These are phyloP conservation scores for Epichloe hybrida DNA, from an alignment of 2,329 filamentous ascomycete species.

Conservation along the genomic window DNA sequence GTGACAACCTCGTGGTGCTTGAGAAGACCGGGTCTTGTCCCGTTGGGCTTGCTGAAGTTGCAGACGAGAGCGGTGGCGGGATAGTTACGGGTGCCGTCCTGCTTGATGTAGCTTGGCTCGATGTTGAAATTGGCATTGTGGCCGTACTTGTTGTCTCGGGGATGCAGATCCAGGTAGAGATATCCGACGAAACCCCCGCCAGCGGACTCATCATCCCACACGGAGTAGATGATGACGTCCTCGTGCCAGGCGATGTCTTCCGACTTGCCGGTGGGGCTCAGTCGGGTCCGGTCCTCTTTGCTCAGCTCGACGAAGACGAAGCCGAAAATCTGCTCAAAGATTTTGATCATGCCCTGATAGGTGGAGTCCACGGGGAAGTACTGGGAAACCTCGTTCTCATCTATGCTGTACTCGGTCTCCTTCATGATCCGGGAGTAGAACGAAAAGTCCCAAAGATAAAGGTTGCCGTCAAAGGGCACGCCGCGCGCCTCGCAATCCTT, in stretches of 20 bases:
- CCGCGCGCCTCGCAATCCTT: slow-evolving; percentile 48
- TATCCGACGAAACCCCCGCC: slow-evolving; percentile 67
- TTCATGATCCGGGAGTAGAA: slow-evolving; percentile 73
- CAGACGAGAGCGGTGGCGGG: slow-evolving; percentile 70
- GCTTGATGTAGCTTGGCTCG: slow-evolving; percentile 54
- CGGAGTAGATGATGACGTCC: slow-evolving; percentile 70
- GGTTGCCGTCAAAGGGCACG: slow-evolving; percentile 49
- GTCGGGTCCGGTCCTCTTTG: slow-evolving; percentile 47
- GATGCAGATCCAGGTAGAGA: slow-evolving; percentile 70
- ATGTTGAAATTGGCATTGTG: slow-evolving; percentile 79
- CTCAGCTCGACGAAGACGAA: slow-evolving; percentile 63
- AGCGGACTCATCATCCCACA: slow-evolving; percentile 64
- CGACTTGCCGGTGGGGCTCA: slow-evolving; percentile 54
- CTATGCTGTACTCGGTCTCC: slow-evolving; percentile 66
- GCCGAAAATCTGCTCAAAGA: slow-evolving; percentile 73
- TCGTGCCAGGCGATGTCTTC: slow-evolving; percentile 70
- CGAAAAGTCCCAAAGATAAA: slow-evolving; percentile 72
- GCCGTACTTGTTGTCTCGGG: slow-evolving; percentile 69
- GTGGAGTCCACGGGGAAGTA: slow-evolving; percentile 70
- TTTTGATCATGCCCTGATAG: slow-evolving; percentile 64
- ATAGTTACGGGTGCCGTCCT: slow-evolving; percentile 58
- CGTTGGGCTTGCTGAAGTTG: slow-evolving; percentile 72
- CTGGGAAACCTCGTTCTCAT: slow-evolving; percentile 68
- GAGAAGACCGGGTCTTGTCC: slow-evolving; percentile 62
- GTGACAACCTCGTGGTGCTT: slow-evolving; percentile 77